phyloP scores from a whole-genome alignment of 2,329 filamentous ascomycete species.

The Neofusicoccum ribis region DNA sequence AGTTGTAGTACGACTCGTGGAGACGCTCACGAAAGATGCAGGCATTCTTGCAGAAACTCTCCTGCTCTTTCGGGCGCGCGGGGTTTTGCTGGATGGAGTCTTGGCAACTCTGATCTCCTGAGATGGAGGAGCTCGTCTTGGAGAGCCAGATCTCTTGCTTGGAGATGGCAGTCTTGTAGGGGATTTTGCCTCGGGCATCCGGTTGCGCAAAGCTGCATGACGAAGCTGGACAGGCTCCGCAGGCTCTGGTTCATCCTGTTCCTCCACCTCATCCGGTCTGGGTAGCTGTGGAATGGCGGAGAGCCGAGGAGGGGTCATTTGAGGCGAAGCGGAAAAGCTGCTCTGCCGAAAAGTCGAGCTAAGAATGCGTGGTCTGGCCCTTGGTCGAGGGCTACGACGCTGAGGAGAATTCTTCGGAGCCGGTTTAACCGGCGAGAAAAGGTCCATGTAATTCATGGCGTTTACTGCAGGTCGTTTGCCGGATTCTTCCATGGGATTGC shows the following conservation, averaged over 20 bases:
- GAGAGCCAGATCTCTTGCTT: neutral
- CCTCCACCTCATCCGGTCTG: neutral
- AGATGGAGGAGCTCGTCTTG: neutral
- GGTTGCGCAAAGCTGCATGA: neutral
- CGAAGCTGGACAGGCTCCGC: neutral
- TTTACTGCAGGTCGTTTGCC: neutral
- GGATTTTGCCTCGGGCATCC: neutral
- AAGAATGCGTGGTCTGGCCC: slow-evolving; percentile 14
- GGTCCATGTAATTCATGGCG: slow-evolving; percentile 18
- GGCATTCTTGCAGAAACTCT: slow-evolving; percentile 13
- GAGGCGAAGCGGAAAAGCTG: neutral
- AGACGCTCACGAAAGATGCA: neutral
- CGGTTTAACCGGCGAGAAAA: slow-evolving; percentile 20
- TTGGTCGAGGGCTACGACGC: slow-evolving; percentile 13
- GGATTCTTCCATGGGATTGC: neutral
- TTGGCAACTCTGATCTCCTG: slow-evolving; percentile 10
- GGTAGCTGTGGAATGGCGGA: neutral
- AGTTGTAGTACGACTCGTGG: neutral
- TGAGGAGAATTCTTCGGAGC: slow-evolving; percentile 2
- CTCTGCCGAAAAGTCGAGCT: slow-evolving; percentile 19
- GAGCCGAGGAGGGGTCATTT: neutral
- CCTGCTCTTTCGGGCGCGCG: slow-evolving; percentile 5
- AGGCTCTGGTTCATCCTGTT: neutral
- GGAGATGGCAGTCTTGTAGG: slow-evolving; percentile 1
- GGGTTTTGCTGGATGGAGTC: slow-evolving; percentile 10